Percentiles rank a stretch among this genome's conserved stretches.
Evolutionary conservation across 441 rosid species (phyloP).

Genomic region (Erodium trifolium): DNA sequence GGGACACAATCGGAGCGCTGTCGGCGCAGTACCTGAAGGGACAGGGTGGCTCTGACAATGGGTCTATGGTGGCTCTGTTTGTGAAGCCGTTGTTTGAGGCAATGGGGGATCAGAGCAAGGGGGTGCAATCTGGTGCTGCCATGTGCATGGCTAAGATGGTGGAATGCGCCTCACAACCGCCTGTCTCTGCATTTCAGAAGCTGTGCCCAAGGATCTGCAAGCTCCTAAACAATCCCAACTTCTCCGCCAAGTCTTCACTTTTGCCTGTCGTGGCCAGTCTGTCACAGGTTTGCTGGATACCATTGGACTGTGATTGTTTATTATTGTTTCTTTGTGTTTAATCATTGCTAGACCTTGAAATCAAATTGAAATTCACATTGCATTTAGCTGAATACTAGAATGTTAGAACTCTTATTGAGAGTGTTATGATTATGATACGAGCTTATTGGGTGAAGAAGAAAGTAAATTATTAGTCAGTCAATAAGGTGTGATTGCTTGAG

Average conservation of each 20-base stretch:
- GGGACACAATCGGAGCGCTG: not conserved
- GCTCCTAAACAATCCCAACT: constrained; percentile 70
- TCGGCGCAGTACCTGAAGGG: not conserved
- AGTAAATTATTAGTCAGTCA: not conserved
- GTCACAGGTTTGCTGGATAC: constrained; percentile 77
- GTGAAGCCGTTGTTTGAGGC: constrained; percentile 86
- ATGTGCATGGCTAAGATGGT: constrained; percentile 86
- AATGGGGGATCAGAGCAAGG: constrained; percentile 93
- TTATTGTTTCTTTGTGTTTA: not conserved
- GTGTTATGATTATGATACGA: not conserved
- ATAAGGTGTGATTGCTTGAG: not conserved
- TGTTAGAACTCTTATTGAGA: not conserved
- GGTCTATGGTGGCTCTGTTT: constrained; percentile 53
- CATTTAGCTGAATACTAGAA: not conserved
- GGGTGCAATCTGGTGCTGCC: constrained; percentile 88
- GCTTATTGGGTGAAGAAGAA: not conserved
- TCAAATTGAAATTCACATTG: not conserved
- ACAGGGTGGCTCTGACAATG: constrained; percentile 25
- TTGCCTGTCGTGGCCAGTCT: constrained; percentile 70
- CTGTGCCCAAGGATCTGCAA: constrained; percentile 83
- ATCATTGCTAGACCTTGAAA: not conserved
- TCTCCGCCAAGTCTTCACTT: constrained; percentile 69
- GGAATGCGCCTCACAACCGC: constrained; percentile 57
- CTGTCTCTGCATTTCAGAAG: constrained; percentile 58
- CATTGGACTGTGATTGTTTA: not conserved